Evolutionary conservation across 768 basidiomycete genomes (phyloP), one percentile per base, ranked within the genome.

Genomic region (Leccinum disarticulatum): DNA sequence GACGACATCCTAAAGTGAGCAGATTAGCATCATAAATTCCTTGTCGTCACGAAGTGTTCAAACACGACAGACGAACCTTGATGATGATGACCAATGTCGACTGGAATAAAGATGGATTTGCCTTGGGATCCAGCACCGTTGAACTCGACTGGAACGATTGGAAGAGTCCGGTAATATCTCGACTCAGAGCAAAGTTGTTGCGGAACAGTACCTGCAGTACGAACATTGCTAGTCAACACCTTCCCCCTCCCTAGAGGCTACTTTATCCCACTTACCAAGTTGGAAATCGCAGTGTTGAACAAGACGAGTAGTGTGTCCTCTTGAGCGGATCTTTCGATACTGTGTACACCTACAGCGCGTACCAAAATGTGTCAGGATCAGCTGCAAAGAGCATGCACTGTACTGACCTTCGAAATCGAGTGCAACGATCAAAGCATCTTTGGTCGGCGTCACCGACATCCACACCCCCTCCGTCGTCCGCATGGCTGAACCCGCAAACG

Each of bases 401-500:
- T 9, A 59, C 64, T 0, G 8, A 79, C 86, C 86, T 78, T 87
- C 86, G 49, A 87, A 87, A 61, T 87, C 86, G 6, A 87, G 76
- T 3, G 85, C 80, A 1, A 87, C 84, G 10, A 87, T 73, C 10
- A 87, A 64, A 0, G 70, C 70, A 25, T 84, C 80, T 51, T 80
- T 73, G 0, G 85, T 86, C 0, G 86, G 86, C 2, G 85, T 85
- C 8, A 83, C 82, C 1, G 85, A 86, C 80, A 87, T 81, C 86
- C 85, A 87, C 2, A 86, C 83, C 5, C 85, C 85, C 72, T 85
- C 83, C 66, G 83, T 87, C 9, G 84, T 86, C n/a, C 83, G 74
- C 83, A 87, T 85, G 0, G 85, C 86, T 9, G 80, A 83, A 1
- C 86, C 86, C 8, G 84, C 84, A 63, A 87, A 87, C 0, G 86